Conservation (phyloP, 2,329 filamentous ascomycete genomes). For the Colletotrichum sp. region DNA sequence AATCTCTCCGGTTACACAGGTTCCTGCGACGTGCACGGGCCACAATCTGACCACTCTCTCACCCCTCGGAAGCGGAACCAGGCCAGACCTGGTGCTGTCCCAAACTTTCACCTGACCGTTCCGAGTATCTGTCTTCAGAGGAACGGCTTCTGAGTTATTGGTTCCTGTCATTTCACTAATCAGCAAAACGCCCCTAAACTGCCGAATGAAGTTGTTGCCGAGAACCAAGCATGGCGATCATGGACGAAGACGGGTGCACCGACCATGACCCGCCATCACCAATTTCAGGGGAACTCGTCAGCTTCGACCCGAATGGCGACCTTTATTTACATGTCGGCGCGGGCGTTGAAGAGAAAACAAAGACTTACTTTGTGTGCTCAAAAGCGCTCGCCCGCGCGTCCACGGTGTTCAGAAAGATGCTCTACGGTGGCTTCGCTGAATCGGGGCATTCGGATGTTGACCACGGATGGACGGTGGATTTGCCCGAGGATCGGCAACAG, state of each 20-base stretch:
- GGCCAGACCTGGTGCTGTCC: neutral
- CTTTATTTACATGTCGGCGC: neutral
- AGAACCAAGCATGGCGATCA: neutral
- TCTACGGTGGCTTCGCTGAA: constrained; percentile 31
- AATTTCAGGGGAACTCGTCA: neutral
- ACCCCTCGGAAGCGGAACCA: neutral
- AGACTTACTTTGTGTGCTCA: constrained; percentile 29
- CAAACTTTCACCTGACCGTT: neutral
- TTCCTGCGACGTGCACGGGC: constrained; percentile 10
- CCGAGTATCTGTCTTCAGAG: neutral
- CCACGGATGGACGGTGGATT: constrained; percentile 29
- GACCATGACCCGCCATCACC: neutral
- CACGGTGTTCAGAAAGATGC: constrained; percentile 32
- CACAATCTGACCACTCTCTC: constrained; percentile 4
- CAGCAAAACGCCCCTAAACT: neutral
- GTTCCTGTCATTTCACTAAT: neutral
- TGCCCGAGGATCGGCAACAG: constrained; percentile 35
- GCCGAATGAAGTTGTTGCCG: neutral
- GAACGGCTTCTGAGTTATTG: accelerated
- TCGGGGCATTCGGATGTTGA: constrained; percentile 1
- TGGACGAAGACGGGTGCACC: neutral
- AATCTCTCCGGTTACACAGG: neutral
- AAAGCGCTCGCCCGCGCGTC: constrained; percentile 30
- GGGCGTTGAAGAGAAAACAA: neutral
- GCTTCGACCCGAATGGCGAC: neutral